Evolutionary conservation across 164 flowering plant genomes (phyloP).

Genomic region (Santalum album): DNA sequence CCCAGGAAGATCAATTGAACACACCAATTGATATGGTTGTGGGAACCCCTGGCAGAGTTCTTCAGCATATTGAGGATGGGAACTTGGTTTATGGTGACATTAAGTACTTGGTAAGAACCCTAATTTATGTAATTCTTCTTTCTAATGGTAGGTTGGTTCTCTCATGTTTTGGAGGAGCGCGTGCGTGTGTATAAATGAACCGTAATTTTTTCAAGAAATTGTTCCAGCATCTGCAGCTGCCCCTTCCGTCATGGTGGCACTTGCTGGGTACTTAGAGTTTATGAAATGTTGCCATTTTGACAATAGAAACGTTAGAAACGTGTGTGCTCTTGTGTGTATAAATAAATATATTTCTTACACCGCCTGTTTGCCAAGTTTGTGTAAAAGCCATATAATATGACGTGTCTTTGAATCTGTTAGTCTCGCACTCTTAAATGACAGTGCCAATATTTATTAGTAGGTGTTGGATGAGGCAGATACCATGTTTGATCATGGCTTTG

Average conservation of each 20-base stretch:
- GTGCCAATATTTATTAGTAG: slow-evolving; percentile 24
- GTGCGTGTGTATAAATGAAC: no score
- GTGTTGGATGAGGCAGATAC: slow-evolving; percentile 99
- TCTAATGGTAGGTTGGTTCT: not conserved
- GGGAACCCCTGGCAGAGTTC: slow-evolving; percentile 96
- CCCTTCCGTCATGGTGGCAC: no score
- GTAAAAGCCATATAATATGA: no score
- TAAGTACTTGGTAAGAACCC: slow-evolving; percentile 61
- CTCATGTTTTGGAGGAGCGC: not conserved
- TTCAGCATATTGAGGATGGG: slow-evolving; percentile 92
- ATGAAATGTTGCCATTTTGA: no score
- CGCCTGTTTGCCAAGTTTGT: no score
- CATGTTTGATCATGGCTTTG: slow-evolving; percentile 99
- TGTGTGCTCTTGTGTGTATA: no score
- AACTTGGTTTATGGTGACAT: slow-evolving; percentile 96
- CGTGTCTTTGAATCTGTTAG: not conserved
- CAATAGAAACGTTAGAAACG: no score
- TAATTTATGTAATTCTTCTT: not conserved
- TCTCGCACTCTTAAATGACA: slow-evolving; percentile 6
- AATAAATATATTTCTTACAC: no score
- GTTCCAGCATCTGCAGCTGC: no score
- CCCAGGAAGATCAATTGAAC: slow-evolving; percentile 86
- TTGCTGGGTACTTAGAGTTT: no score
- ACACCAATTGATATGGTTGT: slow-evolving; percentile 88
- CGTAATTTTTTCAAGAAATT: no score